Evolutionary conservation across 1,139 yeast genomes (phyloP), one percentile per base, ranked within the genome.

Genomic region (Lodderomyces margitis): DNA sequence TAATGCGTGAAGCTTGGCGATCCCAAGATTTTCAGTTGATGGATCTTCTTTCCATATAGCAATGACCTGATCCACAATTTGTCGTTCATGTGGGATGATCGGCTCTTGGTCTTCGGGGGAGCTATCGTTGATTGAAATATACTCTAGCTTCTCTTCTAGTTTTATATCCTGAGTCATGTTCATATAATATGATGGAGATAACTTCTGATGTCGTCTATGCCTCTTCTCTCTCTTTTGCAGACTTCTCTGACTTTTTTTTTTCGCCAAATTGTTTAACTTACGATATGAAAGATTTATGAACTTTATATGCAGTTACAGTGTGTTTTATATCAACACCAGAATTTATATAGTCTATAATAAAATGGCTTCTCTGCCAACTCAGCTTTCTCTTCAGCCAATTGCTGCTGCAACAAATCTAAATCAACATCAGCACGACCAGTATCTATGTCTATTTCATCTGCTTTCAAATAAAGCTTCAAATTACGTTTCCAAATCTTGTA

Each of bases 1-100:
- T 17, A 74, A 54, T 0, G 66, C 68, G 48, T 76, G 81, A 23
- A 86, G 65, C 49, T 81, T 80, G 8, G 69, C 65, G 11, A 75
- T 63, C 1, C 85, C 83, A 19, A 82, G 58, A 2, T 74, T 64
- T 56, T 83, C 91, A 10, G 82, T 75, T 2, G 72, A 62, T 2
- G 88, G 81, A 52, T 84, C 88, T 45, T 74, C 73, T 50, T 78
- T 80, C 92, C 94, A 86, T 16, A 83, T 61, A 7, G 70, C 67
- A 39, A 83, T 75, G 20, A 84, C 81, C 32, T 73, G 78, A 40
- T 78, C 80, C 12, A 83, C 81, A 16, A 85, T 68, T 57, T 82
- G 81, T 39, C 85, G 69, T 45, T 81, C 84, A 47, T 75, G 78
- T 2, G 95, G 95, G 11, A 68, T 69, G 1, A 66, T 44, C 1